Conservation (phyloP, 2,329 filamentous ascomycete genomes). For the Fusarium solani-melongenae region DNA sequence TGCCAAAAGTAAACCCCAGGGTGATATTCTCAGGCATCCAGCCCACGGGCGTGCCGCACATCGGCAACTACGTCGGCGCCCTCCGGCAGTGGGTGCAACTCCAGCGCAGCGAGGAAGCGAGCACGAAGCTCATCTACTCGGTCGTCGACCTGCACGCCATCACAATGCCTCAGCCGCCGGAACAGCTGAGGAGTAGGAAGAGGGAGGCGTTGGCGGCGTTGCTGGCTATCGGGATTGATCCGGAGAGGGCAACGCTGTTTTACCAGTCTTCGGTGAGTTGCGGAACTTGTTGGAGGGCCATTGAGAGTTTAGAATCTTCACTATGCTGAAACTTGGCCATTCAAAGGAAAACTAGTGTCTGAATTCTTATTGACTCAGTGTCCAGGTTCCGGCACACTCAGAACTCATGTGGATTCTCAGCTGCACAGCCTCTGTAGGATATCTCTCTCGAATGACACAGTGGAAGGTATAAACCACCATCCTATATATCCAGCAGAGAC, state of each 20-base stretch:
- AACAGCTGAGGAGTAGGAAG: slow-evolving; percentile 71
- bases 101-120: slow-evolving; percentile 69
- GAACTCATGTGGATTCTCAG: slow-evolving; percentile 98
- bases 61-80: slow-evolving; percentile 96
- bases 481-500: not conserved
- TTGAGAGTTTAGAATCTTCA: not conserved
- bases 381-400: slow-evolving; percentile 78
- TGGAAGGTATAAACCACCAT: slow-evolving; percentile 78
- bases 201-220: slow-evolving; percentile 82
- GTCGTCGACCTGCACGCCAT: slow-evolving; percentile 96
- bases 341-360: not conserved
- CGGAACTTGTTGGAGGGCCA: not conserved
- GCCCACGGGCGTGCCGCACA: slow-evolving; percentile 91
- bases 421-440: slow-evolving; percentile 90
- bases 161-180: slow-evolving; percentile 77
- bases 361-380: not conserved
- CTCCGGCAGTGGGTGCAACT: slow-evolving; percentile 86
- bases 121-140: slow-evolving; percentile 79
- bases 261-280: slow-evolving; percentile 78
- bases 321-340: not conserved
- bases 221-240: slow-evolving; percentile 85
- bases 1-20: slow-evolving; percentile 39
- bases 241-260: slow-evolving; percentile 81
- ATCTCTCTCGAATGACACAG: slow-evolving; percentile 98
- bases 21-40: slow-evolving; percentile 96